A percentile compares a stretch with the other conserved stretches of the same genome.
These are phyloP conservation scores for Fusarium euwallaceae DNA, from an alignment of 2,329 filamentous ascomycete genomes.

Conservation along the genomic window DNA sequence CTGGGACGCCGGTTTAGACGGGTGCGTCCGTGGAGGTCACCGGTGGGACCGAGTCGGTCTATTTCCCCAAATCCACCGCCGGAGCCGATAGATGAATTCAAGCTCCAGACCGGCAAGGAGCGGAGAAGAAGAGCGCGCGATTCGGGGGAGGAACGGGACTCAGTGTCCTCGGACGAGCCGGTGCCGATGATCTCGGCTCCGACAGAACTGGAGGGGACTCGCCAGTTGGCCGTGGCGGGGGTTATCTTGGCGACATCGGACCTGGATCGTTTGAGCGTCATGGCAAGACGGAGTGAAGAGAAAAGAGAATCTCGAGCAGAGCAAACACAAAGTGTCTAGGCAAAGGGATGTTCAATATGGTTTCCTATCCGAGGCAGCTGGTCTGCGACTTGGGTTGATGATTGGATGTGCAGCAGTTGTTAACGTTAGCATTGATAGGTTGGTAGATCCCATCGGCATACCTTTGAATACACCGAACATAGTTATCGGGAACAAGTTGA, in stretches of 20 bases:
- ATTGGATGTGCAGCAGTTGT: conserved; percentile 26
- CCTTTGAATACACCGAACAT: conserved; percentile 24
- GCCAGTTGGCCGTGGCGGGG: conserved; percentile 46
- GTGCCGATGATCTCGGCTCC: conserved; percentile 38
- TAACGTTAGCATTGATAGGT: conserved; percentile 20
- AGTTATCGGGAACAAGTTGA: conserved; percentile 22
- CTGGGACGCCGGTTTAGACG: conserved; percentile 43
- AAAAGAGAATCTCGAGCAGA: conserved; percentile 7
- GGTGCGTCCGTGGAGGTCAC: conserved; percentile 44
- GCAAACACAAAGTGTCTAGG: conserved; percentile 8
- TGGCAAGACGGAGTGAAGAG: conserved; percentile 39
- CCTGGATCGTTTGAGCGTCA: conserved; percentile 50
- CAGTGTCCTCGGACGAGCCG: conserved; percentile 39
- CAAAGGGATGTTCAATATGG: conserved; percentile 3
- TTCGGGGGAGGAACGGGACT: conserved; percentile 42
- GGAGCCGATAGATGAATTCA: conserved; percentile 15
- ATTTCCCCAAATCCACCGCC: conserved; percentile 28
- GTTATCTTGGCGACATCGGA: conserved; percentile 48
- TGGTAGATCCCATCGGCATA: conserved; percentile 33
- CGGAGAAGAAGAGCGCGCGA: conserved; percentile 50
- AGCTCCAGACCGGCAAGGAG: conserved; percentile 44
- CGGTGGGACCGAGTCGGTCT: conserved; percentile 33
- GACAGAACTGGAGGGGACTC: conserved; percentile 35
- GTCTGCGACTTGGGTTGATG: conserved; percentile 31
- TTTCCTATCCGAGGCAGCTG: conserved; percentile 38